These are phyloP conservation scores for Senecio squalidus DNA, from an alignment of 140 eudicot genomes.

Conservation along the genomic window DNA sequence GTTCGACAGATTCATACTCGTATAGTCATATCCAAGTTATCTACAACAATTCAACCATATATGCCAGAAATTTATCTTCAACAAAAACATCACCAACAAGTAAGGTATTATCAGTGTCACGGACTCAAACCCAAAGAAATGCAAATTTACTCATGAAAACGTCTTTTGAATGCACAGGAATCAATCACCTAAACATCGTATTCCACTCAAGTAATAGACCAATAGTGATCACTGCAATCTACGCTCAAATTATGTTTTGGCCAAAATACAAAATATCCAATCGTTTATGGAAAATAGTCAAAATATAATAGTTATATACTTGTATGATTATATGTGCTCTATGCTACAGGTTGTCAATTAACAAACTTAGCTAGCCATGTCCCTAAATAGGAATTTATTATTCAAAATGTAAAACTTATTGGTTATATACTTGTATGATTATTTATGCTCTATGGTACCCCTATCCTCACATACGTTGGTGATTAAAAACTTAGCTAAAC, in stretches of 20 bases:
- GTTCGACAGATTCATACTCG: not conserved
- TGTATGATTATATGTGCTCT: no score
- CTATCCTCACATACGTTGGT: not conserved
- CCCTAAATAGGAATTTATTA: not conserved
- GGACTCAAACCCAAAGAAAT: not conserved
- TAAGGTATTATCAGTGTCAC: not conserved
- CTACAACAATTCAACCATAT: not conserved
- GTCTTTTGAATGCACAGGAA: not conserved
- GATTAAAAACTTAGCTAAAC: not conserved
- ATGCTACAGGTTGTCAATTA: no score
- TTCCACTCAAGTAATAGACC: not conserved
- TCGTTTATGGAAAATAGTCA: no score
- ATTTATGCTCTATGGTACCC: not conserved
- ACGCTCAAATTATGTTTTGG: no score
- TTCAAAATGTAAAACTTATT: not conserved
- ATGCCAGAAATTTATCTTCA: not conserved
- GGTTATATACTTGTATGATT: not conserved
- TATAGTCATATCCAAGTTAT: not conserved
- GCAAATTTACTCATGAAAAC: not conserved
- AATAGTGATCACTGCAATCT: not conserved
- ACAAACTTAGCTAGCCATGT: no score
- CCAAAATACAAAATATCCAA: no score
- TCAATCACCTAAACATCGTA: not conserved
- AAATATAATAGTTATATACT: no score
- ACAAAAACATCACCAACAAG: not conserved